Evolutionary conservation across 208 protist genomes (phyloP).

Genomic region (Histomonas meleagridis): DNA sequence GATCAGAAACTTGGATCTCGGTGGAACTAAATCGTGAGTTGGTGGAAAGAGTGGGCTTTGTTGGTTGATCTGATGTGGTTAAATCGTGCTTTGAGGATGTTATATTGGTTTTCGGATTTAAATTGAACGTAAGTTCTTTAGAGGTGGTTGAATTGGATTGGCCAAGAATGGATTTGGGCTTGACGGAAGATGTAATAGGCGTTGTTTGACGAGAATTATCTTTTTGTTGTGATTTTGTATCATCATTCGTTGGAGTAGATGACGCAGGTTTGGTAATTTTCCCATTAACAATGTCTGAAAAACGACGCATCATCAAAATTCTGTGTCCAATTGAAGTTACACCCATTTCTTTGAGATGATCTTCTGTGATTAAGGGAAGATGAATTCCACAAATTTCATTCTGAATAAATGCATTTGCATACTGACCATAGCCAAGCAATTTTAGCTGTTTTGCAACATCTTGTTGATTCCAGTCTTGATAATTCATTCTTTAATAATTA

Average conservation of each 20-base stretch:
- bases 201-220: neutral
- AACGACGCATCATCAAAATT: neutral
- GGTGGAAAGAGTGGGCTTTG: no score
- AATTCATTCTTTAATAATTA: no score
- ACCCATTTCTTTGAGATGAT: conserved; percentile 24
- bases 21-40: no score
- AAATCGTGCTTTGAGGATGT: no score
- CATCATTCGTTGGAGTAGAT: neutral
- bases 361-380: neutral
- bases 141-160: no score
- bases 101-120: no score
- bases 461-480: neutral
- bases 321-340: neutral
- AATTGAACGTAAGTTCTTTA: no score
- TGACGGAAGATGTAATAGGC: neutral
- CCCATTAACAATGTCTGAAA: neutral
- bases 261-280: neutral
- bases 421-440: neutral
- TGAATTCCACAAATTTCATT: neutral
- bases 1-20: neutral
- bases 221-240: neutral
- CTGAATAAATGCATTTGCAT: neutral
- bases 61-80: no score
- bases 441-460: neutral
- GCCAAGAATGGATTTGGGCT: neutral